A percentile compares a stretch with the other conserved stretches of the same genome.
These are phyloP conservation scores for Nidularia sp. DNA, from an alignment of 768 basidiomycete genomes.

Conservation along the genomic window DNA sequence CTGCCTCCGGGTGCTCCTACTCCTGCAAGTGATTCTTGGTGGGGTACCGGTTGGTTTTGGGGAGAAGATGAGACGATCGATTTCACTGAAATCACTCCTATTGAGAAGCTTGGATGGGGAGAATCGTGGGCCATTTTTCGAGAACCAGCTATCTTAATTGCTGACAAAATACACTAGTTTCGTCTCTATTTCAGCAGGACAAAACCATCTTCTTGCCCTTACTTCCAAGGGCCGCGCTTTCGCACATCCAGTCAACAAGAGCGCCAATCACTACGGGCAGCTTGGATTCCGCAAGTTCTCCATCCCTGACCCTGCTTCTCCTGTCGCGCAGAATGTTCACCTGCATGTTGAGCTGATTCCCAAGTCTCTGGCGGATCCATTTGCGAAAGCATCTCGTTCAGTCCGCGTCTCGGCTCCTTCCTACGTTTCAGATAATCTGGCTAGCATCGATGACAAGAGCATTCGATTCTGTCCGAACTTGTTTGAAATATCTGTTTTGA, in stretches of 20 bases:
- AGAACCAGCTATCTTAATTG: not conserved
- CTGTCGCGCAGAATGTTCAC: constrained; percentile 21
- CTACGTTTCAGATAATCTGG: constrained; percentile 23
- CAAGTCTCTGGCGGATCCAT: constrained; percentile 48
- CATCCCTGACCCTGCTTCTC: constrained; percentile 32
- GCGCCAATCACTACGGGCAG: constrained; percentile 80
- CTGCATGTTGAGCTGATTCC: constrained; percentile 54
- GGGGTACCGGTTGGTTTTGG: constrained; percentile 58
- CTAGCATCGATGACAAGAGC: constrained; percentile 28
- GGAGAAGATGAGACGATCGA: constrained; percentile 47
- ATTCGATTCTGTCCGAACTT: constrained; percentile 67
- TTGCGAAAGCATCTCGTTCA: constrained; percentile 38
- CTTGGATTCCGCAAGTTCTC: constrained; percentile 72
- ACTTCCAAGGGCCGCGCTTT: constrained; percentile 76
- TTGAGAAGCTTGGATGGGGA: constrained; percentile 49
- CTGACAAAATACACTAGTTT: constrained; percentile 41
- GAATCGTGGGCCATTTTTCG: constrained; percentile 53
- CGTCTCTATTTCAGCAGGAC: constrained; percentile 67
- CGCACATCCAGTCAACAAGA: constrained; percentile 67
- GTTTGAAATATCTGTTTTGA: constrained; percentile 74
- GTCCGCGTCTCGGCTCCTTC: constrained; percentile 23
- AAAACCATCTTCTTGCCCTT: constrained; percentile 66
- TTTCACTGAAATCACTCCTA: constrained; percentile 58
- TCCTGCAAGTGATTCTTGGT: constrained; percentile 50
- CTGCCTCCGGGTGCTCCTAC: constrained; percentile 31